Base-by-base conservation (phyloP, 768 basidiomycete genomes). In the Suillus paluster region DNA sequence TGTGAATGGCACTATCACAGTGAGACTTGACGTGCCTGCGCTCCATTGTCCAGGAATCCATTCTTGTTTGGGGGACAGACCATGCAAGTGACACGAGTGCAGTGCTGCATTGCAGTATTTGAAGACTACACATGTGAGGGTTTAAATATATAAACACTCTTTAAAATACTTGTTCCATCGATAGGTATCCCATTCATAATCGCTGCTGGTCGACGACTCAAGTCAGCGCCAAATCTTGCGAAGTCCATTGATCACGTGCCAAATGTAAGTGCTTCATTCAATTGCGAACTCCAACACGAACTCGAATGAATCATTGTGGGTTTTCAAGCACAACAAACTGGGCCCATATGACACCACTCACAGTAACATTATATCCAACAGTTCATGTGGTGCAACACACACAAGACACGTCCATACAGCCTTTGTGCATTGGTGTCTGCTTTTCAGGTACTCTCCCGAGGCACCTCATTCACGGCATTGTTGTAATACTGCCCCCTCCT, bases 371-470 rank as follows among this genome's bases (percentile, higher is more conserved):
- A 14, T 46, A 39, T 34, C 46, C 61, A n/a, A 11, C n/a, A 12
- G 15, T 50, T 17, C 46, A 17, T 21, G 7, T 6, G 7, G 17
- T 57, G 27, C 25, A 25, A n/a, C 30, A 46, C 17, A 57, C 27
- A n/a, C 23, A 46, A 46, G 46, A 25, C 1, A 23, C 6, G 12
- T 54, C 53, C 34, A 19, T 61, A 25, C 56, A 62, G 46, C 56
- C 55, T 34, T 45, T 62, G 55, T 36, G 45, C 30, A 33, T 57
- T 33, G 49, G 45, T 38, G 25, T 62, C 46, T 61, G 44, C 34
- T 61, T 61, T 36, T 41, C 60, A 23, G 61, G 61, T 48, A 11
- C 30, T 53, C 27, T 62, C 1, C 49, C 39, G 19, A 62, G 46
- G 38, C 57, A 62, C 41, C 56, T 62, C 5, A 14, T 62, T 34